Evolutionary conservation across 306 rosid genomes (phyloP).

Genomic region (Quercus alba): DNA sequence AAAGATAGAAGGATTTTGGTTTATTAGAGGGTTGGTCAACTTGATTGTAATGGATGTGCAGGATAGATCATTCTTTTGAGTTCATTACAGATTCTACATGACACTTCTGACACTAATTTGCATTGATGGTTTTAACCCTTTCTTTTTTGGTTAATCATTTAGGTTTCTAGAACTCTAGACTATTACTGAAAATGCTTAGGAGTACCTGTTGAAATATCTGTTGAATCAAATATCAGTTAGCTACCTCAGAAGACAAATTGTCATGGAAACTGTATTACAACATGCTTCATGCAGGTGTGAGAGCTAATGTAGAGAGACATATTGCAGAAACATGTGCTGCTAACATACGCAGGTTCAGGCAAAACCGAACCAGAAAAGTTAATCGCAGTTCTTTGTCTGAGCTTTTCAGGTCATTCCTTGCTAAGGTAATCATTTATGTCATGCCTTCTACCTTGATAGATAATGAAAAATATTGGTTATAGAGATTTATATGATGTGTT

Average conservation of each 20-base stretch:
- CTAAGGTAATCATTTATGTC: constrained; percentile 41
- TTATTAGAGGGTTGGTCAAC: too few species aligned
- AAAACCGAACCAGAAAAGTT: constrained; percentile 37
- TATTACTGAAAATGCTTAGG: neutral
- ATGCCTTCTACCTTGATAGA: constrained; percentile 7
- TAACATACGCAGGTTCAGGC: constrained; percentile 40
- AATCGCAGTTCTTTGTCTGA: constrained; percentile 67
- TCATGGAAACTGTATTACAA: constrained; percentile 8
- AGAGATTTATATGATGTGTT: constrained; percentile 7
- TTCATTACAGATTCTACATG: too few species aligned
- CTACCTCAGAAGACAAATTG: constrained; percentile 1
- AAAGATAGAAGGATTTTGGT: too few species aligned
- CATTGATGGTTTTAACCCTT: too few species aligned
- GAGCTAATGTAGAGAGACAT: constrained; percentile 51
- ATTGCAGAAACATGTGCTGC: constrained; percentile 52
- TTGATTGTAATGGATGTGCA: too few species aligned
- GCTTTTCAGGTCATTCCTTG: constrained; percentile 69
- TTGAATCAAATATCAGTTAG: neutral
- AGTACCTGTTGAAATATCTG: neutral
- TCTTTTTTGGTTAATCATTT: too few species aligned
- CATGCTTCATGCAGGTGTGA: constrained; percentile 60
- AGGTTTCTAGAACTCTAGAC: neutral
- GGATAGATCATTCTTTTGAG: too few species aligned
- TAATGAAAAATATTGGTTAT: neutral
- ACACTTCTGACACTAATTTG: too few species aligned